Evolutionary conservation across 148 eudicot species (phyloP).

Genomic region (Arctostaphylos glauca): DNA sequence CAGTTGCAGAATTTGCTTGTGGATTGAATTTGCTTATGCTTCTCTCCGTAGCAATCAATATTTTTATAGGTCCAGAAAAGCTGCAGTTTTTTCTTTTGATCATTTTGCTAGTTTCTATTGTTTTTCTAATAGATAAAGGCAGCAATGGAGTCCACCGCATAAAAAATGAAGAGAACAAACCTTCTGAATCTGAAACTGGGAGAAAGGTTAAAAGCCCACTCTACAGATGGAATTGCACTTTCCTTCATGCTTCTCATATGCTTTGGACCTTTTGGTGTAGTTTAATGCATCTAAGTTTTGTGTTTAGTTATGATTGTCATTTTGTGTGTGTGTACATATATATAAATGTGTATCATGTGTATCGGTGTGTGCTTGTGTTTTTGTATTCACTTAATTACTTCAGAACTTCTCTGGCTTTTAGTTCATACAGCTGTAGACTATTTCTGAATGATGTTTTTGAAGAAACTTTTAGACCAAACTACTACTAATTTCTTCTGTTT

Average conservation of each 20-base stretch:
- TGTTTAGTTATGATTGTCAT: background rate
- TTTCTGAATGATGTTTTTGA: background rate
- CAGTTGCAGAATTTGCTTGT: slow-evolving; percentile 4
- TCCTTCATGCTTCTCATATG: background rate
- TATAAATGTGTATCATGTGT: no score
- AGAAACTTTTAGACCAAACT: background rate
- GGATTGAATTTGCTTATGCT: slow-evolving; percentile 2
- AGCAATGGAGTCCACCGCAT: background rate
- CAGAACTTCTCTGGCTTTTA: background rate
- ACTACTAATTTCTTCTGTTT: background rate
- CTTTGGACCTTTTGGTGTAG: background rate
- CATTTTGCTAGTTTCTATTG: background rate
- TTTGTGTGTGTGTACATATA: background rate
- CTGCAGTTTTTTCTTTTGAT: background rate
- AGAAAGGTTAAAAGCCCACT: background rate
- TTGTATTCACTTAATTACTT: background rate
- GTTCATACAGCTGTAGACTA: background rate
- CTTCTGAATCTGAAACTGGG: background rate
- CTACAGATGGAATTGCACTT: background rate
- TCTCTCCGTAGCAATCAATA: background rate
- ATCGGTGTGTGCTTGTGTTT: background rate
- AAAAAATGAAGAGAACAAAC: background rate
- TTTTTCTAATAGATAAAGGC: background rate
- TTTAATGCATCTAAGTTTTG: background rate
- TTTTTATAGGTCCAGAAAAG: background rate